A percentile compares a stretch with the other conserved stretches of the same genome.
These are phyloP conservation scores for Saccharomyces kudriavzevii DNA, from an alignment of 805 yeast species.

Conservation along the genomic window DNA sequence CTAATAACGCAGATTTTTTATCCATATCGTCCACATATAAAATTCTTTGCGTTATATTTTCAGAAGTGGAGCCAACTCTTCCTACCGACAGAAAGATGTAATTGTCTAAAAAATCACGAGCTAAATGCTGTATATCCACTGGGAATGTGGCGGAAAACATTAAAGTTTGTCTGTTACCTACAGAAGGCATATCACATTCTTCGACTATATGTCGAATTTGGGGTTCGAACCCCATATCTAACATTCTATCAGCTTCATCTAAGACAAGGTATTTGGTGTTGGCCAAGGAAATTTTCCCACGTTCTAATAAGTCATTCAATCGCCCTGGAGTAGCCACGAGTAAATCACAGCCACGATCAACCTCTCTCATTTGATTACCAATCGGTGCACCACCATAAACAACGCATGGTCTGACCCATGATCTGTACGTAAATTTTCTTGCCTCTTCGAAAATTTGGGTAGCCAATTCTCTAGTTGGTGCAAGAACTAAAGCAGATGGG, in stretches of 20 bases:
- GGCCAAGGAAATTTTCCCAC: slow-evolving; percentile 81
- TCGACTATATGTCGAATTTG: slow-evolving; percentile 97
- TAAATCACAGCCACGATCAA: slow-evolving; percentile 88
- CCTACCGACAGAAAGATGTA: slow-evolving; percentile 95
- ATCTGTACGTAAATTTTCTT: slow-evolving; percentile 88
- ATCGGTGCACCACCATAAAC: slow-evolving; percentile 98
- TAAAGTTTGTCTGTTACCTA: slow-evolving; percentile 81
- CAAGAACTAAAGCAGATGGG: slow-evolving; percentile 90
- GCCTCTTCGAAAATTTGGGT: slow-evolving; percentile 94
- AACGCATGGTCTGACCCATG: slow-evolving; percentile 95
- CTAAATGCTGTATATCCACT: slow-evolving; percentile 88
- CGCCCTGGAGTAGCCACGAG: slow-evolving; percentile 98
- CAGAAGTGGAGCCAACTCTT: slow-evolving; percentile 96
- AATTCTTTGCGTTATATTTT: slow-evolving; percentile 90
- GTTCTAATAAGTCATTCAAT: slow-evolving; percentile 85
- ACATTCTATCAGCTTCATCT: slow-evolving; percentile 99
- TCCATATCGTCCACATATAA: slow-evolving; percentile 86
- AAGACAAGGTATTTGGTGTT: slow-evolving; percentile 87
- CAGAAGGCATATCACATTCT: slow-evolving; percentile 94
- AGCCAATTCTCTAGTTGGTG: slow-evolving; percentile 97
- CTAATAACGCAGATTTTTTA: slow-evolving; percentile 80
- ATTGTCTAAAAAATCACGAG: slow-evolving; percentile 90
- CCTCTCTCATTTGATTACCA: slow-evolving; percentile 71
- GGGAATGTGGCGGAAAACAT: slow-evolving; percentile 99
- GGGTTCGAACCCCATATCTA: slow-evolving; percentile 99